phyloP scores from a whole-genome alignment of 257 asterid genomes.

The Nicotiana noctiflora region DNA sequence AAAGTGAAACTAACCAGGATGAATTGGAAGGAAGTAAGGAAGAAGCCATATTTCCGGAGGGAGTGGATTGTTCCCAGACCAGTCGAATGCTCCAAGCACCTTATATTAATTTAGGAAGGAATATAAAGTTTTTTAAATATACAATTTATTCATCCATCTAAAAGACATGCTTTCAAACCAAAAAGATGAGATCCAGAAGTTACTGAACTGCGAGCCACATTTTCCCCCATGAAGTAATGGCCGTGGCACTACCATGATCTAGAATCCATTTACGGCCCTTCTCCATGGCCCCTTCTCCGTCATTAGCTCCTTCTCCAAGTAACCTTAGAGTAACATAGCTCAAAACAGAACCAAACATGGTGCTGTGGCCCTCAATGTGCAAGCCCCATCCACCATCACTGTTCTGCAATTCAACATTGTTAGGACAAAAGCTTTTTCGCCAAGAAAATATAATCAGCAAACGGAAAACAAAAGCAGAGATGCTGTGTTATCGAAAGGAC shows the following conservation, averaged over 20 bases:
- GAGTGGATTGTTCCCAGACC: conserved; percentile 98
- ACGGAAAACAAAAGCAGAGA: conserved; percentile 6
- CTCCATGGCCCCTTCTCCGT: conserved; percentile 92
- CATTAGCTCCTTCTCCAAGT: conserved; percentile 94
- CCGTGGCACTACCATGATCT: conserved; percentile 89
- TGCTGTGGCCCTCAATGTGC: conserved; percentile 98
- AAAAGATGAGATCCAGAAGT: conserved; percentile 18
- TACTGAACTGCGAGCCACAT: conserved; percentile 93
- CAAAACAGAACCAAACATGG: conserved; percentile 95
- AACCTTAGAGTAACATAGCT: conserved; percentile 85
- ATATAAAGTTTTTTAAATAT: conserved; percentile 1
- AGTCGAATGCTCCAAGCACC: conserved; percentile 96
- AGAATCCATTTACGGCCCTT: conserved; percentile 91
- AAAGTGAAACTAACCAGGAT: conserved; percentile 63
- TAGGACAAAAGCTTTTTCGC: conserved; percentile 2
- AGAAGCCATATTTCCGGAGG: conserved; percentile 99
- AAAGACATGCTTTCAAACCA: not conserved
- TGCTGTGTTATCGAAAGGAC: not conserved
- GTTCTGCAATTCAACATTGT: conserved; percentile 48
- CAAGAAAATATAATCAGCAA: conserved; percentile 10
- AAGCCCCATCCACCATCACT: conserved; percentile 99
- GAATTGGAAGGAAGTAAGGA: conserved; percentile 78
- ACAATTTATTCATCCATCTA: not conserved
- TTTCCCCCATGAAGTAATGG: conserved; percentile 97
- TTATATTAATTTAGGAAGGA: conserved; percentile 18